Evolutionary conservation across 768 basidiomycete genomes (phyloP).

Genomic region (Termitomyces sp.): DNA sequence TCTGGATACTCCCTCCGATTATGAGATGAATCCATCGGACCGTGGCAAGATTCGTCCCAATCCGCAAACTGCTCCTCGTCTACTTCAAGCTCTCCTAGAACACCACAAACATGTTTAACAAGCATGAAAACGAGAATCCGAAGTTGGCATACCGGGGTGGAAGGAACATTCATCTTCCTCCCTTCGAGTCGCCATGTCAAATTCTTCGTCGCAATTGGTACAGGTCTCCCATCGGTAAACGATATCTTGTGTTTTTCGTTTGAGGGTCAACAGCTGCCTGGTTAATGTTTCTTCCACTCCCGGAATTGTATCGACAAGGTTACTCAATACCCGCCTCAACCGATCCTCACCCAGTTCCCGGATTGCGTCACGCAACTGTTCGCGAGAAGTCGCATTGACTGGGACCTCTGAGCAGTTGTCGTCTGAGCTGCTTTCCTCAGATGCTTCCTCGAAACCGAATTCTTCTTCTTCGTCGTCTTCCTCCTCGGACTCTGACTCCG

Average conservation of each 20-base stretch:
- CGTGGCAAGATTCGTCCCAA: conserved; percentile 46
- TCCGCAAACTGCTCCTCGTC: conserved; percentile 38
- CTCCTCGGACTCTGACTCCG: conserved; percentile 25
- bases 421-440: conserved; percentile 26
- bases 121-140: not conserved
- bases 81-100: conserved; percentile 37
- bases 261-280: conserved; percentile 39
- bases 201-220: conserved; percentile 44
- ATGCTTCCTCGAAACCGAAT: conserved; percentile 16
- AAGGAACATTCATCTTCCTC: conserved; percentile 42
- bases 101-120: not conserved
- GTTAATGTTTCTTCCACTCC: conserved; percentile 40
- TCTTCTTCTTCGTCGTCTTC: conserved; percentile 22
- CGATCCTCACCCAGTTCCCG: conserved; percentile 38
- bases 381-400: conserved; percentile 36
- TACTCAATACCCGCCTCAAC: conserved; percentile 37
- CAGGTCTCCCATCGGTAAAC: conserved; percentile 46
- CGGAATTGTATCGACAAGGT: conserved; percentile 36
- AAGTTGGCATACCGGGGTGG: conserved; percentile 43
- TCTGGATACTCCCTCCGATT: conserved; percentile 41
- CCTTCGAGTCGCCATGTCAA: conserved; percentile 34
- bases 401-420: conserved; percentile 26
- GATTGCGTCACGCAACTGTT: conserved; percentile 40
- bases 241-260: conserved; percentile 29
- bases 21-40: conserved; percentile 38